Evolutionary conservation across 129 eudicot genomes (phyloP).

Genomic region (Kitagawia praeruptora): DNA sequence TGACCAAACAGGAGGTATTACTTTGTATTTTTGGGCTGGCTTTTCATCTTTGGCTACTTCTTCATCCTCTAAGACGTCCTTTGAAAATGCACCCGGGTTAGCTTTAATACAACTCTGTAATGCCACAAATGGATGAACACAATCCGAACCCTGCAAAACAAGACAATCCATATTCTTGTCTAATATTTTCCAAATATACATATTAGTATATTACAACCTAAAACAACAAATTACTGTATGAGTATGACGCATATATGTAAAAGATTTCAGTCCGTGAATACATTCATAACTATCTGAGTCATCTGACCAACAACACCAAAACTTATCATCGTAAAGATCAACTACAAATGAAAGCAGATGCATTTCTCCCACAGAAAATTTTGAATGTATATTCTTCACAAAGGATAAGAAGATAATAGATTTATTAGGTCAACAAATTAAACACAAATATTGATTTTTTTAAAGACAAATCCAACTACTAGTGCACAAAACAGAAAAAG

Average conservation of each 20-base stretch:
- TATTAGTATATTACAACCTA: background rate
- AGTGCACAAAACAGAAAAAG: background rate
- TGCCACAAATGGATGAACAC: constrained; percentile 86
- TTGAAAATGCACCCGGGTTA: constrained; percentile 75
- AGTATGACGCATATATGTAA: background rate
- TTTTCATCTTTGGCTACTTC: constrained; percentile 33
- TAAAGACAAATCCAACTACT: background rate
- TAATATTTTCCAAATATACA: background rate
- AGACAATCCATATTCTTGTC: background rate
- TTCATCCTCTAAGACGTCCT: constrained; percentile 53
- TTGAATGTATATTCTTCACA: background rate
- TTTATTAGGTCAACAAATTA: background rate
- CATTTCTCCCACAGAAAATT: background rate
- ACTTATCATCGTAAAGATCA: background rate
- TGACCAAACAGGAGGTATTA: constrained; percentile 71
- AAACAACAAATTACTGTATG: background rate
- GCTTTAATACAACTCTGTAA: constrained; percentile 73
- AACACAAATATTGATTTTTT: background rate
- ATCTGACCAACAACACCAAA: background rate
- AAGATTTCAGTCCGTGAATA: background rate
- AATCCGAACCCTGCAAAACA: constrained; percentile 68
- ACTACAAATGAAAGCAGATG: background rate
- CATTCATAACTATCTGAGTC: background rate
- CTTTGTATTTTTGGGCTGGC: constrained; percentile 40
- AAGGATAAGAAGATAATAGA: background rate